These are phyloP conservation scores for Metarhizium rileyi DNA, from an alignment of 2,329 filamentous ascomycete genomes.

Conservation along the genomic window DNA sequence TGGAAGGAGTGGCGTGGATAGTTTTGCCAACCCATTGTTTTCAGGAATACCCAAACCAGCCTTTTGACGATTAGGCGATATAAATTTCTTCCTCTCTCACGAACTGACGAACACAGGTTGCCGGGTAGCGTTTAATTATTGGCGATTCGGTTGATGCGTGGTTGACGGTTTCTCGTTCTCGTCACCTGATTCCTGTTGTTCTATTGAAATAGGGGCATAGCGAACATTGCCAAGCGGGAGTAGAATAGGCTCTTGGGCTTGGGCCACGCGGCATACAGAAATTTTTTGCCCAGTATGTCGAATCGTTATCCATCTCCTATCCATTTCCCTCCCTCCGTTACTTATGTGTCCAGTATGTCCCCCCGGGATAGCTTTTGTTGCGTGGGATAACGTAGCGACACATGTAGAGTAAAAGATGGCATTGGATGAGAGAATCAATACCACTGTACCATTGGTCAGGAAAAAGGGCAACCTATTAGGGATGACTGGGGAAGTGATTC, in stretches of 20 bases:
- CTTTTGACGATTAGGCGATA: conserved; percentile 16
- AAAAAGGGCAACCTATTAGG: background rate
- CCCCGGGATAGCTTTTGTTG: background rate
- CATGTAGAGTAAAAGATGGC: background rate
- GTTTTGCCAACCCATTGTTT: background rate
- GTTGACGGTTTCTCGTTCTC: background rate
- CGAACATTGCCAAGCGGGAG: conserved; percentile 5
- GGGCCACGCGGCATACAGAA: conserved; percentile 6
- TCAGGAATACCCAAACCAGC: background rate
- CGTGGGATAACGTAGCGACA: background rate
- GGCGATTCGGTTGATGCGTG: conserved; percentile 1
- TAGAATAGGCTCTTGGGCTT: conserved; percentile 2
- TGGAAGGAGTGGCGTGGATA: background rate
- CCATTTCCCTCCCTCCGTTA: background rate
- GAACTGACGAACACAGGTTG: conserved; percentile 19
- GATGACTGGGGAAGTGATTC: background rate
- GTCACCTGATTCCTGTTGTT: conserved; percentile 1
- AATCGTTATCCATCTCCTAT: background rate
- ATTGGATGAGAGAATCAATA: background rate
- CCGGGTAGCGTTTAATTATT: conserved; percentile 1
- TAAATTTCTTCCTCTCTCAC: conserved; percentile 20
- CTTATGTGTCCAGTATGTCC: background rate
- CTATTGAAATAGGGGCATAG: conserved; percentile 4
- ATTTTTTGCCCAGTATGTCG: conserved; percentile 2
- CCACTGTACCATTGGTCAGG: background rate